Evolutionary conservation across 2,329 filamentous ascomycete genomes (phyloP).

Genomic region (Diaporthe amygdali): DNA sequence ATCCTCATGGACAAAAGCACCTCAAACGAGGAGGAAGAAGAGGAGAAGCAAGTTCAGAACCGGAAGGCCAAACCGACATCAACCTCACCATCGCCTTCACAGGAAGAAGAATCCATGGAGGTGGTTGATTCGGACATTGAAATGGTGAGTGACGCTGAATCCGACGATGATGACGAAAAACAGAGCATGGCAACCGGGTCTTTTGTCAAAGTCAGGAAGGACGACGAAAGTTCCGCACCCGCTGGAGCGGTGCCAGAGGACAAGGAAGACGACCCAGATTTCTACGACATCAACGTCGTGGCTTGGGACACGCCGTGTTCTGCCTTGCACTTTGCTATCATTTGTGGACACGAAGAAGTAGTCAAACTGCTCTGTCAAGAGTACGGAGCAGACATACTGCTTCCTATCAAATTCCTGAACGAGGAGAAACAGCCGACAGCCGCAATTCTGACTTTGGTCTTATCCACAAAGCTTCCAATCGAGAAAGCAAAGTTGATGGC

Average conservation of each 20-base stretch:
- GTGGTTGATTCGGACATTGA: constrained; percentile 49
- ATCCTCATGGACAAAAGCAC: constrained; percentile 76
- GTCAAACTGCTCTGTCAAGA: constrained; percentile 71
- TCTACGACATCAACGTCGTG: constrained; percentile 79
- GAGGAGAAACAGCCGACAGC: constrained; percentile 53
- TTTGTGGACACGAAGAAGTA: constrained; percentile 71
- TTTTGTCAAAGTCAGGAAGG: constrained; percentile 70
- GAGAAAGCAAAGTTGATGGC: constrained; percentile 71
- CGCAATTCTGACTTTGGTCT: constrained; percentile 71
- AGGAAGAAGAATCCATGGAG: constrained; percentile 38
- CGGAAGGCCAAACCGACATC: constrained; percentile 38
- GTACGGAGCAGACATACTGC: constrained; percentile 78
- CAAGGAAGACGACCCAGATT: constrained; percentile 72
- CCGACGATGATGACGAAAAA: constrained; percentile 56
- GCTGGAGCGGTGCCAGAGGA: constrained; percentile 57
- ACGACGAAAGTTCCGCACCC: constrained; percentile 32
- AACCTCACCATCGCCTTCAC: constrained; percentile 30
- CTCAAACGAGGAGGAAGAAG: constrained; percentile 72
- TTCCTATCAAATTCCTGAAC: constrained; percentile 72
- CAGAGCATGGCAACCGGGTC: constrained; percentile 69
- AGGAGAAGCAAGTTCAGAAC: constrained; percentile 59
- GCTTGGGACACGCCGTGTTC: constrained; percentile 80
- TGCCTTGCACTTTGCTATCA: constrained; percentile 79
- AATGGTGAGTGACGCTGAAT: constrained; percentile 46
- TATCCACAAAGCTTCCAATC: constrained; percentile 69